Evolutionary conservation across 306 rosid species (phyloP), one percentile per base, ranked within the genome.

Genomic region (Quercus dentata): DNA sequence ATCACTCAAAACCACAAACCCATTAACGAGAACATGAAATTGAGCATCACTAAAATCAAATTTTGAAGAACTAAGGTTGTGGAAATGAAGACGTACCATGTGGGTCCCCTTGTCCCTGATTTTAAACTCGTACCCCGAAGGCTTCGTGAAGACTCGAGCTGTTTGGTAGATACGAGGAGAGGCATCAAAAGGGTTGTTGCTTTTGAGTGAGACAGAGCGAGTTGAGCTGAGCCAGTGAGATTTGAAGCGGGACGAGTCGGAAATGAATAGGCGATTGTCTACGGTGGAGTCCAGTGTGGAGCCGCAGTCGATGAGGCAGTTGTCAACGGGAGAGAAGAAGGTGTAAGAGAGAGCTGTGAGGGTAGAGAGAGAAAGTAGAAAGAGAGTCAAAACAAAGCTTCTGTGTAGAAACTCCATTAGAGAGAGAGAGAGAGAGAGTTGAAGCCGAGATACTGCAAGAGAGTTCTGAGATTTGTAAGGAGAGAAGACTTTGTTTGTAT

Each of bases 281-380:
- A 91, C 52, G 80, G 81, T 75, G 82, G 92, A 82, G 31, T 81
- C 65, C 3, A 13, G 75, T 27, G 85, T 7, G 81, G 98, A 89
- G 33, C 99, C 99, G 83, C 94, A 91, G 69, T 95, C 84, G 91
- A 92, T 10, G 90, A 95, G 98, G 81, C 89, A 86, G 91, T 83
- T 88, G 76, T 92, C 97, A 61, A 79, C n/a, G 20, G 99, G 99
- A 30, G 93, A 87, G 87, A 92, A 92, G 65, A 68, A 56, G 65
- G 78, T 20, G 86, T 69, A 84, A 61, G 94, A 89, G 27, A 54
- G 41, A 38, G 79, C 57, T 13, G 85, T 61, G 19, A 78, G 33
- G 2, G 88, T 46, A 11, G 3, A 59, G 77, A 81, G 83, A 82
- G 85, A 84, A 8, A 92, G 80, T 2, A 88, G 9, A 27, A 81